Conservation (phyloP, 1,139 yeast species). For the Saccharomyces hybrid region DNA sequence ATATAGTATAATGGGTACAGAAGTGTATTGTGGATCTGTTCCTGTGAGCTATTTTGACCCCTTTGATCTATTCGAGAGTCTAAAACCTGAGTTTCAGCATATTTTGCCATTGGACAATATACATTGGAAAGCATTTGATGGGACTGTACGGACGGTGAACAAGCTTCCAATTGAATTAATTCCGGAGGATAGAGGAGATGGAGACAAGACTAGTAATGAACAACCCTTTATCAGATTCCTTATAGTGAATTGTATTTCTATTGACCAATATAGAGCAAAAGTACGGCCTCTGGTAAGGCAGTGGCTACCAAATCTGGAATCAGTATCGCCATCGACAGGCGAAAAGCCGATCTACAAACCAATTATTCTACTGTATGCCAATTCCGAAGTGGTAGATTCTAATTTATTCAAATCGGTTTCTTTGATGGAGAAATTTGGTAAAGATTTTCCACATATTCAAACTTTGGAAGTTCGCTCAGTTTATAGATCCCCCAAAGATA, state of each 20-base stretch:
- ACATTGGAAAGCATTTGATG: constrained; percentile 63
- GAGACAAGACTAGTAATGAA: constrained; percentile 9
- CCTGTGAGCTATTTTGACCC: constrained; percentile 80
- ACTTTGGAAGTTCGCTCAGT: constrained; percentile 29
- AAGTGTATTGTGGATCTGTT: constrained; percentile 20
- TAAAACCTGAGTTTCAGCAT: constrained; percentile 45
- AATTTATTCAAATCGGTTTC: constrained; percentile 28
- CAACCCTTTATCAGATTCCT: constrained; percentile 61
- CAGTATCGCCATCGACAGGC: neutral
- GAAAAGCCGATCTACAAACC: constrained; percentile 10
- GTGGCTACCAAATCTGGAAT: constrained; percentile 61
- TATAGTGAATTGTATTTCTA: constrained; percentile 56
- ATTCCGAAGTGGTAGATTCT: constrained; percentile 27
- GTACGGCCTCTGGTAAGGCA: constrained; percentile 75
- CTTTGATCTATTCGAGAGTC: constrained; percentile 52
- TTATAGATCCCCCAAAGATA: constrained; percentile 28
- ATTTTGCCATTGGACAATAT: constrained; percentile 63
- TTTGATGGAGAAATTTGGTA: constrained; percentile 27
- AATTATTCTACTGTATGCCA: constrained; percentile 26
- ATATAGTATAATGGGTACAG: constrained; percentile 1
- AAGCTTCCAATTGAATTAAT: constrained; percentile 49
- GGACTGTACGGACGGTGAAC: constrained; percentile 60
- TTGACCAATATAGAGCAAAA: constrained; percentile 70
- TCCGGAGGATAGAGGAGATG: constrained; percentile 42
- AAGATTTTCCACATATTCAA: constrained; percentile 28